Conservation (phyloP, 352 stramenopile species). For the Phytophthora sp. region DNA sequence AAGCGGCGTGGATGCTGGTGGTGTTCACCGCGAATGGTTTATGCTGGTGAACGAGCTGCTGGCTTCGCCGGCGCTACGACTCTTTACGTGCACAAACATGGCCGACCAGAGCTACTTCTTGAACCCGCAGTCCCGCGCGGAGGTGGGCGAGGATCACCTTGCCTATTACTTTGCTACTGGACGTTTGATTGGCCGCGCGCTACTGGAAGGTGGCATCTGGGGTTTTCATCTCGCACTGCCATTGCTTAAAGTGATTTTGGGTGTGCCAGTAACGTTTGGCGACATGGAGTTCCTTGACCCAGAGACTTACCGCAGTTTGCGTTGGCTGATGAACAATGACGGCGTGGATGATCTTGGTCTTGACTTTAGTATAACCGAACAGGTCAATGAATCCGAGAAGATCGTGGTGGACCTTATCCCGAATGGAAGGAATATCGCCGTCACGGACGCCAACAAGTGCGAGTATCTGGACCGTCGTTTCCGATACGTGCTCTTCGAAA, state of each 20-base stretch:
- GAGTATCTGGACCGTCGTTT: conserved; percentile 93
- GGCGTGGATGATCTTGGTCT: conserved; percentile 61
- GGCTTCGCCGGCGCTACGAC: conserved; percentile 41
- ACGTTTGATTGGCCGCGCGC: conserved; percentile 60
- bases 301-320: conserved; percentile 56
- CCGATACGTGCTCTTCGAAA: conserved; percentile 63
- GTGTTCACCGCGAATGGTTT: conserved; percentile 94
- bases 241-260: conserved; percentile 98
- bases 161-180: conserved; percentile 67
- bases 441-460: conserved; percentile 95
- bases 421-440: conserved; percentile 64
- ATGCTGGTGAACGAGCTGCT: conserved; percentile 75
- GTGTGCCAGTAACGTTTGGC: conserved; percentile 92
- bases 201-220: conserved; percentile 92
- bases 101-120: conserved; percentile 66
- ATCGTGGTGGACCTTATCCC: conserved; percentile 56
- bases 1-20: conserved; percentile 84
- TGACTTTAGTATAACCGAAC: conserved; percentile 62
- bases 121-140: conserved; percentile 58
- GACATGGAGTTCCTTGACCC: conserved; percentile 90
- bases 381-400: conserved; percentile 36
- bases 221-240: conserved; percentile 93
- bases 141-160: conserved; percentile 69
- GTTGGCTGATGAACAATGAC: conserved; percentile 62
- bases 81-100: conserved; percentile 69